A percentile compares a stretch with the other conserved stretches of the same genome.
Conservation (phyloP, 176 grass and related monocot species). For the Oryza meridionalis region DNA sequence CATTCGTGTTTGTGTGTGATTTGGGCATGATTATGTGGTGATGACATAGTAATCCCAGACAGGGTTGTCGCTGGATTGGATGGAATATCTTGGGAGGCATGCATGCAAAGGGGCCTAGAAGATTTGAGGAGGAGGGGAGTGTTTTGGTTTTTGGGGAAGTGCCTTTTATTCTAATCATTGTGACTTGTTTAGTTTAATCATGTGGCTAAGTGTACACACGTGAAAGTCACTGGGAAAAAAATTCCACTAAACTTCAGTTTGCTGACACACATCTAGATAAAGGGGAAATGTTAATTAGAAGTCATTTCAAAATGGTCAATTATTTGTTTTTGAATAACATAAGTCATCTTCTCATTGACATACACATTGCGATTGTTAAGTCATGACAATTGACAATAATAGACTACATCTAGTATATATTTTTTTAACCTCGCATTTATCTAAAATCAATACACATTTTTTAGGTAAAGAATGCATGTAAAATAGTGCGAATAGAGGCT, state of each 20-base stretch:
- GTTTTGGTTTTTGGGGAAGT: constrained; percentile 22
- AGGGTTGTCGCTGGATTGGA: constrained; percentile 69
- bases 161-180: constrained; percentile 43
- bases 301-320: background rate
- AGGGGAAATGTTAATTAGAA: background rate
- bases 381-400: background rate
- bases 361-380: background rate
- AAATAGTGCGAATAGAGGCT: too few relatives aligned
- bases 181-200: constrained; percentile 45
- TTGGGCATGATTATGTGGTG: constrained; percentile 55
- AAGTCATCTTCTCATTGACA: background rate
- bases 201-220: constrained; percentile 13
- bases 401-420: background rate
- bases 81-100: constrained; percentile 77
- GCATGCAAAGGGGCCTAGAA: constrained; percentile 58
- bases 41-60: constrained; percentile 73
- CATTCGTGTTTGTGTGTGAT: constrained; percentile 49
- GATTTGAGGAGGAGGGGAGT: constrained; percentile 40
- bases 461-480: background rate
- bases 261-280: background rate
- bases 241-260: background rate
- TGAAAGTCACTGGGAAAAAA: background rate
- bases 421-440: background rate
- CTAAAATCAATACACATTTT: background rate
- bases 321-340: background rate